phyloP scores from a whole-genome alignment of 192 early-diverging fungal species.

The Umbelopsis vinacea region DNA sequence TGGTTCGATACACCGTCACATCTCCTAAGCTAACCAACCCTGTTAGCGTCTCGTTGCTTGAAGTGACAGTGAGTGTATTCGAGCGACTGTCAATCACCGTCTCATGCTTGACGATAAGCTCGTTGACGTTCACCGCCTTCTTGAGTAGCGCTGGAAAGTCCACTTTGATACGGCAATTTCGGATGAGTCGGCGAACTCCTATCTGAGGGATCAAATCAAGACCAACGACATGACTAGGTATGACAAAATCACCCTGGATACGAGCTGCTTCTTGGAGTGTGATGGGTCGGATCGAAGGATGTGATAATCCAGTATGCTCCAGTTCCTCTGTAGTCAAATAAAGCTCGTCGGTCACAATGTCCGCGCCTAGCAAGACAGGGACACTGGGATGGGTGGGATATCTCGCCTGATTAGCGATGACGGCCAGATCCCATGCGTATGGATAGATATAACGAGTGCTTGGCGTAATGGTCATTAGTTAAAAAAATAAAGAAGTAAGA shows the following conservation, averaged over 20 bases:
- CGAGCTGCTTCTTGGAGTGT: neutral
- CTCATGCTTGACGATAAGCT: conserved; percentile 17
- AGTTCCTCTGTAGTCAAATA: neutral
- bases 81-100: conserved; percentile 21
- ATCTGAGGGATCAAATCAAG: conserved; percentile 14
- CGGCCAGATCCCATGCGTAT: conserved; percentile 20
- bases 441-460: conserved; percentile 16
- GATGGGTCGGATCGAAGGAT: neutral
- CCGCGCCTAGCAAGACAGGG: conserved; percentile 24
- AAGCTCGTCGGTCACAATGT: conserved; percentile 22
- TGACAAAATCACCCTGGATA: neutral
- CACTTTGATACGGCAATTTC: conserved; percentile 18
- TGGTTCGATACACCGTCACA: conserved; percentile 12
- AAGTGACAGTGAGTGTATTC: neutral
- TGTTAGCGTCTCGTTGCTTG: conserved; percentile 18
- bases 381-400: conserved; percentile 22
- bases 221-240: neutral
- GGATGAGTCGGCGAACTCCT: conserved; percentile 15
- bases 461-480: conserved; percentile 20
- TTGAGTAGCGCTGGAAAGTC: conserved; percentile 23
- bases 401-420: conserved; percentile 22
- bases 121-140: conserved; percentile 13
- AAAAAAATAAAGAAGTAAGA: neutral
- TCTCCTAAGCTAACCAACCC: conserved; percentile 15
- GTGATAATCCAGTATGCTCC: neutral